Evolutionary conservation across 176 grass and related monocot genomes (phyloP).

Genomic region (Triticum turgidum): DNA sequence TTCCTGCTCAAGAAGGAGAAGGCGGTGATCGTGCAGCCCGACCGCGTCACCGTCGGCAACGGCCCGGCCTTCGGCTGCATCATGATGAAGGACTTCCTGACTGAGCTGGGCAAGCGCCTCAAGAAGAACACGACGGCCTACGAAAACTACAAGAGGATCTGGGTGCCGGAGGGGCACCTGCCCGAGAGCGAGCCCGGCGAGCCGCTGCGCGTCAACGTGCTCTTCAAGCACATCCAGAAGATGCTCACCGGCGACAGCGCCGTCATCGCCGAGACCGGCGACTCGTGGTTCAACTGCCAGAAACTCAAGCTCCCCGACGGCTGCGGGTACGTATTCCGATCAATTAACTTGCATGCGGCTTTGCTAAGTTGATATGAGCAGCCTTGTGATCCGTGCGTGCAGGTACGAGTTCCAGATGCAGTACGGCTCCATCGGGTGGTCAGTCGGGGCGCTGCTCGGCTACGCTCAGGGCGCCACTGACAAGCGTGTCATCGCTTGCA

Average conservation of each 20-base stretch:
- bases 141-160: constrained; percentile 72
- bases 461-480: constrained; percentile 55
- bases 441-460: constrained; percentile 62
- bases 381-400: not conserved
- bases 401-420: constrained; percentile 96
- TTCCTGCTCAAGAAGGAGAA: constrained; percentile 66
- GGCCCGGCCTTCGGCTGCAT: constrained; percentile 75
- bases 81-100: constrained; percentile 72
- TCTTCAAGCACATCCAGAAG: constrained; percentile 79
- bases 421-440: constrained; percentile 86
- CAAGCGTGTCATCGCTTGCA: constrained; percentile 73
- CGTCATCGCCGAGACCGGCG: constrained; percentile 69
- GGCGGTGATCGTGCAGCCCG: constrained; percentile 73
- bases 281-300: constrained; percentile 96
- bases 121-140: constrained; percentile 55
- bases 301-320: constrained; percentile 69
- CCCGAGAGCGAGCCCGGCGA: constrained; percentile 39
- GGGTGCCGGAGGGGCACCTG: constrained; percentile 54
- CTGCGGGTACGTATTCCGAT: constrained; percentile 38
- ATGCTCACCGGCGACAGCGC: constrained; percentile 51
- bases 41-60: constrained; percentile 66
- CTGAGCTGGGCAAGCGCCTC: constrained; percentile 39
- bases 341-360: not conserved
- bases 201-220: constrained; percentile 69
- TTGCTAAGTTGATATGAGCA: not conserved